Percentiles rank a stretch among this genome's conserved stretches.
Evolutionary conservation across 1,284 basidiomycete genomes (phyloP).

Genomic region (Abortiporus biennis): DNA sequence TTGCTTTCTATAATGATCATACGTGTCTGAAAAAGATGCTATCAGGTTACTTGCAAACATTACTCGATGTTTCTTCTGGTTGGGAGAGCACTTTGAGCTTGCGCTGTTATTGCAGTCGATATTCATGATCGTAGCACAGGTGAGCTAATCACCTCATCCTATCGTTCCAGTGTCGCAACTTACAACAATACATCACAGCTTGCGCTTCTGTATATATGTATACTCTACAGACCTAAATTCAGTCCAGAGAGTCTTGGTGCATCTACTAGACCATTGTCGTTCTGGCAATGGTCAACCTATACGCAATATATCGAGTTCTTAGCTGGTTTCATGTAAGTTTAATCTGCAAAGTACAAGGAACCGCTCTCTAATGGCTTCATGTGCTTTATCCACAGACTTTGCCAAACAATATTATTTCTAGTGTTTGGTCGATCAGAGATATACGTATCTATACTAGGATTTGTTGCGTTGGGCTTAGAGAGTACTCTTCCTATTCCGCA

Average conservation of each 20-base stretch:
- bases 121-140: slow-evolving; percentile 78
- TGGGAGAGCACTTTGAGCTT: slow-evolving; percentile 75
- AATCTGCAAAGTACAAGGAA: background rate
- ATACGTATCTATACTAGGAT: slow-evolving; percentile 70
- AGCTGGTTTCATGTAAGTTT: slow-evolving; percentile 63
- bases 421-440: slow-evolving; percentile 62
- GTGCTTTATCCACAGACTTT: slow-evolving; percentile 41
- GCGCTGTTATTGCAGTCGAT: slow-evolving; percentile 73
- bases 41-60: slow-evolving; percentile 74
- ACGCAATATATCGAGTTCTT: slow-evolving; percentile 79
- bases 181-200: slow-evolving; percentile 52
- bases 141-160: too few species aligned
- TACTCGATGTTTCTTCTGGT: slow-evolving; percentile 83
- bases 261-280: slow-evolving; percentile 65
- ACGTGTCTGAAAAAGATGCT: slow-evolving; percentile 1
- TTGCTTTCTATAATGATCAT: slow-evolving; percentile 7
- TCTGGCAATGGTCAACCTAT: slow-evolving; percentile 85
- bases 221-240: slow-evolving; percentile 53
- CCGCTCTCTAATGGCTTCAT: slow-evolving; percentile 1
- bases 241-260: slow-evolving; percentile 53
- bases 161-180: too few species aligned
- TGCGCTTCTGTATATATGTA: slow-evolving; percentile 73
- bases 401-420: slow-evolving; percentile 65
- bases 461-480: slow-evolving; percentile 73
- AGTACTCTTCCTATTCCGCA: slow-evolving; percentile 81